A percentile compares a stretch with the other conserved stretches of the same genome.
Evolutionary conservation across 805 yeast species (phyloP).

Genomic region (Hanseniaspora thailandica): DNA sequence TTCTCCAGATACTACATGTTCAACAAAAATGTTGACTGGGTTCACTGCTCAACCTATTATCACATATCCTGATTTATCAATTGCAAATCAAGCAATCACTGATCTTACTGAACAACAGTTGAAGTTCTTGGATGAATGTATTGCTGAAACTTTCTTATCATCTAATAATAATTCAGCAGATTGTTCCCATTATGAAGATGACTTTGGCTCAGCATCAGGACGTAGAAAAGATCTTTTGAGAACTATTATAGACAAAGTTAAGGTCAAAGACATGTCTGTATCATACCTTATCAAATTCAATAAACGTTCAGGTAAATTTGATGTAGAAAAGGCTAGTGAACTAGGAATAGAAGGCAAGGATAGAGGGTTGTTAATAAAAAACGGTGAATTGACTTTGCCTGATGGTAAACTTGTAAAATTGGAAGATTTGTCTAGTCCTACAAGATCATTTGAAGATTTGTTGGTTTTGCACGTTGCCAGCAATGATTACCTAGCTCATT

Average conservation of each 20-base stretch:
- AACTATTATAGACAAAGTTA: neutral
- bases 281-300: conserved; percentile 57
- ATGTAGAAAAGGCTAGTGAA: conserved; percentile 48
- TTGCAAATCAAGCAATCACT: neutral
- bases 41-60: conserved; percentile 1
- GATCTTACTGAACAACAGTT: neutral
- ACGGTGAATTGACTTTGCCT: conserved; percentile 47
- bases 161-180: conserved; percentile 17
- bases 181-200: neutral
- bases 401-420: conserved; percentile 53
- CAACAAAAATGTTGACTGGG: conserved; percentile 17
- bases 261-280: conserved; percentile 33
- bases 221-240: neutral
- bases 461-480: conserved; percentile 66
- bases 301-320: conserved; percentile 67
- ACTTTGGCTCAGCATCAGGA: conserved; percentile 27
- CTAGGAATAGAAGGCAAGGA: conserved; percentile 62
- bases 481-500: conserved; percentile 32
- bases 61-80: neutral
- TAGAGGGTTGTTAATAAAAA: conserved; percentile 45
- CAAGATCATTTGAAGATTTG: conserved; percentile 46
- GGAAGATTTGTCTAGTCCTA: conserved; percentile 58
- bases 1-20: conserved; percentile 22
- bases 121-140: conserved; percentile 23
- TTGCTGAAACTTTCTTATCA: conserved; percentile 31